Evolutionary conservation across 2,329 filamentous ascomycete genomes (phyloP).

Genomic region (Hypoxylon sp.): DNA sequence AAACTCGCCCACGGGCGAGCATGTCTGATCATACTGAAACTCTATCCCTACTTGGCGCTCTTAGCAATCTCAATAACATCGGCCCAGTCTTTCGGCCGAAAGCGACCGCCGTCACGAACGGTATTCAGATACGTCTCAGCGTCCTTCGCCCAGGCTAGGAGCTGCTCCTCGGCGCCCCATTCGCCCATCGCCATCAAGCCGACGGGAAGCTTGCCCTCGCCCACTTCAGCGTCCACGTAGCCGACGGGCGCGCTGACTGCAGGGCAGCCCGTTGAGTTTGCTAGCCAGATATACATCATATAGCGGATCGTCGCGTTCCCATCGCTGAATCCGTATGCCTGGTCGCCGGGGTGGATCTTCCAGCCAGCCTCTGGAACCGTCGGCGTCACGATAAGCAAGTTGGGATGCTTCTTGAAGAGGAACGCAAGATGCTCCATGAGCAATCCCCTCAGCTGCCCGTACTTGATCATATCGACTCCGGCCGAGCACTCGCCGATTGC

Average conservation of each 20-base stretch:
- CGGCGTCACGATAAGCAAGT: conserved; percentile 82
- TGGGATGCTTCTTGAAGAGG: conserved; percentile 74
- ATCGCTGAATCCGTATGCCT: conserved; percentile 79
- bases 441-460: conserved; percentile 78
- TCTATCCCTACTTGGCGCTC: conserved; percentile 9
- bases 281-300: conserved; percentile 89
- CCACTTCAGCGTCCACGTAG: conserved; percentile 70
- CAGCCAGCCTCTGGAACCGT: conserved; percentile 82
- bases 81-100: conserved; percentile 67
- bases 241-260: conserved; percentile 81
- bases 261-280: conserved; percentile 85
- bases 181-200: conserved; percentile 74
- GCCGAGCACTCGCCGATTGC: conserved; percentile 73
- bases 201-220: conserved; percentile 70
- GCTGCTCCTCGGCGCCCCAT: conserved; percentile 74
- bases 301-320: conserved; percentile 78
- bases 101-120: conserved; percentile 61
- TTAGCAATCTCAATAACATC: conserved; percentile 63
- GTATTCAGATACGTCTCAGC: conserved; percentile 68
- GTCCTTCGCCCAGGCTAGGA: conserved; percentile 71
- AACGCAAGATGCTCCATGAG: conserved; percentile 63
- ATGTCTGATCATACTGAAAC: background rate
- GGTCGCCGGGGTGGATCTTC: conserved; percentile 70
- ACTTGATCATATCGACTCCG: conserved; percentile 77
- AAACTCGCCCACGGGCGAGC: background rate